These are phyloP conservation scores for Shiraia sp. DNA, from an alignment of 2,329 filamentous ascomycete species.

Conservation along the genomic window DNA sequence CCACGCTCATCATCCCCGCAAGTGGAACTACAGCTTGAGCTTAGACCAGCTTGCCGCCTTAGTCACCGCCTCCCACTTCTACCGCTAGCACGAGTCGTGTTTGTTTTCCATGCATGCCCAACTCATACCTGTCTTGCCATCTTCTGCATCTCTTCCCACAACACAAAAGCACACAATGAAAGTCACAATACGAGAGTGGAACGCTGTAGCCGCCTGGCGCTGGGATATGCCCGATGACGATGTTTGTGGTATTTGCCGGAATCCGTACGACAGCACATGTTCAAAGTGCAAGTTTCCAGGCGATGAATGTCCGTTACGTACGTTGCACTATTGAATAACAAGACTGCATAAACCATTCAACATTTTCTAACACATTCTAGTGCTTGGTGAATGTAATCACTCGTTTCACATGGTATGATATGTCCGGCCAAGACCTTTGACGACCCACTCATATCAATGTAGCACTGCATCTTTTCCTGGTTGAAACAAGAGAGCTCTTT, in stretches of 20 bases:
- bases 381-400: conserved; percentile 94
- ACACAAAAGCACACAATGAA: conserved; percentile 67
- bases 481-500: conserved; percentile 92
- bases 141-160: too few relatives aligned
- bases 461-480: conserved; percentile 97
- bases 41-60: conserved; percentile 13
- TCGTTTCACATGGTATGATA: conserved; percentile 88
- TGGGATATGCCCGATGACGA: conserved; percentile 98
- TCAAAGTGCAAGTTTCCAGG: conserved; percentile 97
- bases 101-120: conserved; percentile 23
- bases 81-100: conserved; percentile 12
- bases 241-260: conserved; percentile 97
- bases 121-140: background rate
- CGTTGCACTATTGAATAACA: conserved; percentile 40
- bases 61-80: conserved; percentile 22
- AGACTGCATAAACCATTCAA: background rate
- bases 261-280: conserved; percentile 96
- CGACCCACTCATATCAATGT: conserved; percentile 8
- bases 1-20: too few relatives aligned
- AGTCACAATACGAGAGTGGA: conserved; percentile 91
- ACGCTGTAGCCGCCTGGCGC: conserved; percentile 92
- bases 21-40: too few relatives aligned
- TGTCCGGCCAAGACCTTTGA: background rate
- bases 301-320: conserved; percentile 90
- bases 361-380: conserved; percentile 57